Evolutionary conservation across 2,329 filamentous ascomycete genomes (phyloP).

Genomic region (Chalara sp.): DNA sequence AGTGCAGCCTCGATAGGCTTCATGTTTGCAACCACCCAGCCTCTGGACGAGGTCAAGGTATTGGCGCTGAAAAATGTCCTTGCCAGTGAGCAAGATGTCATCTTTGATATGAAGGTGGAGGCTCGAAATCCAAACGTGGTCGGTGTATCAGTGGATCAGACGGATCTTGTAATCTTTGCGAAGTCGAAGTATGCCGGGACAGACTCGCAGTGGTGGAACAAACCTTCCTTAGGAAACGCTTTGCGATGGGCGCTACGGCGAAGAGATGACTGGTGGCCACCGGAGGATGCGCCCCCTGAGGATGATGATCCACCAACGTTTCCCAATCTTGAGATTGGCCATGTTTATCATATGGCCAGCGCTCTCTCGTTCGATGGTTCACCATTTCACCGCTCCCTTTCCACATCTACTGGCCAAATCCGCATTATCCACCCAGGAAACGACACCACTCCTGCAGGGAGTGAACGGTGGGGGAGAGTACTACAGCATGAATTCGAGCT

Average conservation of each 20-base stretch:
- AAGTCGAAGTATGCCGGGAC: slow-evolving; percentile 85
- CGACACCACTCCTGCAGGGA: slow-evolving; percentile 73
- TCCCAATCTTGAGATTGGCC: slow-evolving; percentile 87
- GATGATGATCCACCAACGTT: slow-evolving; percentile 59
- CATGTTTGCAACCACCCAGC: slow-evolving; percentile 85
- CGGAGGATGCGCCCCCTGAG: slow-evolving; percentile 25
- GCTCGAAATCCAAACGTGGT: slow-evolving; percentile 93
- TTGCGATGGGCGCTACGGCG: slow-evolving; percentile 29
- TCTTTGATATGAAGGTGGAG: slow-evolving; percentile 83
- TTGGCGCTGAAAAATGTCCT: slow-evolving; percentile 81
- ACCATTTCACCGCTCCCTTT: slow-evolving; percentile 68
- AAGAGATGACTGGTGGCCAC: slow-evolving; percentile 23
- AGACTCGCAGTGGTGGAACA: slow-evolving; percentile 47
- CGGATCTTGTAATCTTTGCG: slow-evolving; percentile 89
- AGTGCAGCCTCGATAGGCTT: slow-evolving; percentile 83
- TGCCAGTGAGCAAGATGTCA: slow-evolving; percentile 88
- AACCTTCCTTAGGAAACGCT: slow-evolving; percentile 23
- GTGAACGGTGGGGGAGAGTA: slow-evolving; percentile 83
- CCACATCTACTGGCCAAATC: slow-evolving; percentile 74
- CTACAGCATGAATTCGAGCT: slow-evolving; percentile 89
- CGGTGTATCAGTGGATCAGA: slow-evolving; percentile 74
- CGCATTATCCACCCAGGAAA: slow-evolving; percentile 81
- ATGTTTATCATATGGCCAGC: slow-evolving; percentile 80
- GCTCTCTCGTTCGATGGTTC: slow-evolving; percentile 84
- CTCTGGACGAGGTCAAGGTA: slow-evolving; percentile 72